Percentiles rank a stretch among this genome's conserved stretches.
phyloP scores from a whole-genome alignment of 208 protist species.

The Crithidia expoeki region DNA sequence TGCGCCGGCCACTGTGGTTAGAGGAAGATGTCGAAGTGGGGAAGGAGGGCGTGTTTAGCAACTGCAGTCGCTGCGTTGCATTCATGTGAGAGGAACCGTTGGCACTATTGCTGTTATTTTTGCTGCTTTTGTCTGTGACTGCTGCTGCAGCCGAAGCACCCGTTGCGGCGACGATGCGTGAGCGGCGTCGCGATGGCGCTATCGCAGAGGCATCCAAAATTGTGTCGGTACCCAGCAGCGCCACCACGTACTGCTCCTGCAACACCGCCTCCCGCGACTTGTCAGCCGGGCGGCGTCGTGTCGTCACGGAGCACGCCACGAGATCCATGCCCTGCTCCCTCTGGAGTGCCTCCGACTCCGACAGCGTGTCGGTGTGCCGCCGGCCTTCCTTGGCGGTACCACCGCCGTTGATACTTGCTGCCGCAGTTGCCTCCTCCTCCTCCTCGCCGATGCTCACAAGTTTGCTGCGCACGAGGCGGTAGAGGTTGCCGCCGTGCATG shows the following conservation, averaged over 20 bases:
- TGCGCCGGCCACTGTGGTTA: neutral
- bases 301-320: conserved; percentile 16
- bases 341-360: conserved; percentile 15
- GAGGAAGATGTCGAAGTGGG: neutral
- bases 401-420: neutral
- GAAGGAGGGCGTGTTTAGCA: neutral
- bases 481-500: conserved; percentile 19
- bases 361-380: neutral
- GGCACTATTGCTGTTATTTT: neutral
- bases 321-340: conserved; percentile 13
- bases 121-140: neutral
- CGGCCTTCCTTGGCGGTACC: neutral
- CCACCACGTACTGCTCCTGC: conserved; percentile 32
- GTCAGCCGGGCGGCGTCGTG: neutral
- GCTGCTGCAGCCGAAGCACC: neutral
- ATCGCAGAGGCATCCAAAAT: conserved; percentile 19
- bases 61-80: neutral
- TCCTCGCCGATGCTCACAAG: conserved; percentile 26
- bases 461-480: conserved; percentile 23
- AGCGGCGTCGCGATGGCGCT: neutral
- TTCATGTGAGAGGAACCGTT: neutral
- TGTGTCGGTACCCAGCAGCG: conserved; percentile 19
- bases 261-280: conserved; percentile 1
- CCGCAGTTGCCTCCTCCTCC: conserved; percentile 2
- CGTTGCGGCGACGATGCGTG: neutral